phyloP scores from a whole-genome alignment of 148 eudicot species.

The Chenopodium album region DNA sequence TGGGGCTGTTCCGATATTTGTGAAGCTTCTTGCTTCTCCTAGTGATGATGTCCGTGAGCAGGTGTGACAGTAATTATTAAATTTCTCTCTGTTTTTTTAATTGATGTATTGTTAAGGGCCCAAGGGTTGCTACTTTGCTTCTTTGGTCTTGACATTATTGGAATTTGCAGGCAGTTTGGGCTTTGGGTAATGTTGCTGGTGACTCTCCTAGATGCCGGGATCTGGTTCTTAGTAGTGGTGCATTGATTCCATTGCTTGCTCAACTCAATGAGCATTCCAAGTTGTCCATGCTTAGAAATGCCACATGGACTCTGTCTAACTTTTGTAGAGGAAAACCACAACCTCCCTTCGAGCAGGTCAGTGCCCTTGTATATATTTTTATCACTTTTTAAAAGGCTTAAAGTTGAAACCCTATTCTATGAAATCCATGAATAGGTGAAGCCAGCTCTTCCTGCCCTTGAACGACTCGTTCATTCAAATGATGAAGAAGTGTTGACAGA shows the following conservation, averaged over 20 bases:
- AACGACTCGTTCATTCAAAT: conserved; percentile 68
- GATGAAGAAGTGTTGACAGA: conserved; percentile 87
- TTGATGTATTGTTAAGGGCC: neutral
- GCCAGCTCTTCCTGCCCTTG: conserved; percentile 79
- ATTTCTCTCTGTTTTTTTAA: neutral
- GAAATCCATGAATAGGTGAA: conserved; percentile 40
- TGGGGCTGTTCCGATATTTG: conserved; percentile 82
- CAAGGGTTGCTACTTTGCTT: neutral
- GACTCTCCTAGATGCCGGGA: conserved; percentile 83
- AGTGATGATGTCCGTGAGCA: conserved; percentile 89
- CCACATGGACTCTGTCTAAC: conserved; percentile 84
- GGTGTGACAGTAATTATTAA: conserved; percentile 32
- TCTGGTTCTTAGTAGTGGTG: conserved; percentile 69
- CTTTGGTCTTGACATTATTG: neutral
- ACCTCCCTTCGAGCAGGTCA: conserved; percentile 76
- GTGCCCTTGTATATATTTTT: conserved; percentile 3
- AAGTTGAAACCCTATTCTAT: neutral
- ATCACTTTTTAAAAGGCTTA: neutral
- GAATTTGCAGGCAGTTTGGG: conserved; percentile 68
- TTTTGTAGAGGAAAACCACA: conserved; percentile 85
- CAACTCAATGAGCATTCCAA: conserved; percentile 72
- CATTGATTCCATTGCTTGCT: conserved; percentile 56
- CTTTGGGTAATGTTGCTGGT: conserved; percentile 83
- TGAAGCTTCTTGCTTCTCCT: conserved; percentile 75
- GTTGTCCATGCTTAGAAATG: conserved; percentile 85